Evolutionary conservation across 139 green algal genomes (phyloP).

Genomic region (Chloropicon primus): DNA sequence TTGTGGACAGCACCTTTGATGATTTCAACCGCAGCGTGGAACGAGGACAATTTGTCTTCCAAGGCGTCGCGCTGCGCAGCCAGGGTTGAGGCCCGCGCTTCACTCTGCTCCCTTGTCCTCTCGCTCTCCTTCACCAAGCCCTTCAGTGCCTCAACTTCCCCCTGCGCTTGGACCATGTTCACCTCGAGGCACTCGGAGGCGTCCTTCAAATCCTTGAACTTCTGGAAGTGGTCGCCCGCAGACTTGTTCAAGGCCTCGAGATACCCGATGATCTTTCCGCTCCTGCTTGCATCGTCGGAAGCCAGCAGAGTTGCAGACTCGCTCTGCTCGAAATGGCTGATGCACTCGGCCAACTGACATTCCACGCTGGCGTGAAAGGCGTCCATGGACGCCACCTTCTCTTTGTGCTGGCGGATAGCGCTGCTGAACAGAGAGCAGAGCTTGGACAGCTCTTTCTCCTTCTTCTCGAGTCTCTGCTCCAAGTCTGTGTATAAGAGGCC

Average conservation of each 20-base stretch:
- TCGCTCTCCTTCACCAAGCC: neutral
- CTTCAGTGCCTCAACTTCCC: neutral
- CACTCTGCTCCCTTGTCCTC: neutral
- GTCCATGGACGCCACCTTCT: neutral
- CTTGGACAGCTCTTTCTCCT: neutral
- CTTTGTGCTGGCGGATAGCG: neutral
- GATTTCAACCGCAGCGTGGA: neutral
- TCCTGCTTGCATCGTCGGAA: neutral
- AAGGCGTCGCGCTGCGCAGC: neutral
- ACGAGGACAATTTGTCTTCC: neutral
- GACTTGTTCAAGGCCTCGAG: neutral
- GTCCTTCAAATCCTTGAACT: neutral
- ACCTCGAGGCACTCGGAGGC: neutral
- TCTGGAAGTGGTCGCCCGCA: neutral
- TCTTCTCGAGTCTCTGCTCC: neutral
- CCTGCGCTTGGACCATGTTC: neutral
- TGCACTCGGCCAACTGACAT: neutral
- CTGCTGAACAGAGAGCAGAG: neutral
- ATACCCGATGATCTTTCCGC: neutral
- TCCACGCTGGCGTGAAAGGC: neutral
- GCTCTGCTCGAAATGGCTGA: neutral
- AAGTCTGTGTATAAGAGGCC: neutral
- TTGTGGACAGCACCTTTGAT: neutral
- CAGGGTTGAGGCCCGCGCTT: neutral
- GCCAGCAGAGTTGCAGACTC: neutral